Conservation (phyloP, 148 eudicot species). For the Simmondsia chinensis region DNA sequence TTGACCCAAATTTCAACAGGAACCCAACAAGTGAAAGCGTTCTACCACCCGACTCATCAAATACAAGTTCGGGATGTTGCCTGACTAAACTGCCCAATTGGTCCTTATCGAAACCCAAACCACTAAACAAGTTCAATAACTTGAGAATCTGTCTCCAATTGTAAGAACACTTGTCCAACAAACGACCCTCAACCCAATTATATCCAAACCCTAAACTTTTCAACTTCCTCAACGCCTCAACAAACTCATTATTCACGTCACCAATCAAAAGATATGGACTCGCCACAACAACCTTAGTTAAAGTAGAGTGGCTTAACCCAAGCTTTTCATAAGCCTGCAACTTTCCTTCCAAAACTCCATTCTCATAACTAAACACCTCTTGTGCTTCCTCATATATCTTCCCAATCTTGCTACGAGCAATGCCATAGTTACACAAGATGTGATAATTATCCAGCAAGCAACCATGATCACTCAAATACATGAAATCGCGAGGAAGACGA, state of each 20-base stretch:
- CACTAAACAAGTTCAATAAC: slow-evolving; percentile 28
- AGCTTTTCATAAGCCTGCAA: slow-evolving; percentile 37
- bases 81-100: slow-evolving; percentile 21
- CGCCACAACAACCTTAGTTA: slow-evolving; percentile 31
- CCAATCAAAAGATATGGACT: slow-evolving; percentile 48
- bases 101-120: slow-evolving; percentile 29
- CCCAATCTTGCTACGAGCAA: slow-evolving; percentile 38
- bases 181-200: slow-evolving; percentile 35
- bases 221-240: slow-evolving; percentile 22
- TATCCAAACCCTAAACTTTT: slow-evolving; percentile 31
- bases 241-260: slow-evolving; percentile 17
- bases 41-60: slow-evolving; percentile 41
- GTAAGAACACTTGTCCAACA: slow-evolving; percentile 27
- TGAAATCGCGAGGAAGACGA: slow-evolving; percentile 38
- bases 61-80: slow-evolving; percentile 38
- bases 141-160: slow-evolving; percentile 50
- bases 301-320: slow-evolving; percentile 32
- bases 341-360: slow-evolving; percentile 35
- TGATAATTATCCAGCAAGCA: slow-evolving; percentile 45
- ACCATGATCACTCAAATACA: slow-evolving; percentile 50
- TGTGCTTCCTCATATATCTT: slow-evolving; percentile 49
- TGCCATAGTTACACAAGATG: slow-evolving; percentile 55
- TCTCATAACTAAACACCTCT: slow-evolving; percentile 42
- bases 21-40: slow-evolving; percentile 36
- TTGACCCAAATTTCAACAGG: slow-evolving; percentile 52